Percentiles rank a stretch among this genome's conserved stretches.
Evolutionary conservation across 805 yeast species (phyloP).

Genomic region (Cyberlindnera amylophila): DNA sequence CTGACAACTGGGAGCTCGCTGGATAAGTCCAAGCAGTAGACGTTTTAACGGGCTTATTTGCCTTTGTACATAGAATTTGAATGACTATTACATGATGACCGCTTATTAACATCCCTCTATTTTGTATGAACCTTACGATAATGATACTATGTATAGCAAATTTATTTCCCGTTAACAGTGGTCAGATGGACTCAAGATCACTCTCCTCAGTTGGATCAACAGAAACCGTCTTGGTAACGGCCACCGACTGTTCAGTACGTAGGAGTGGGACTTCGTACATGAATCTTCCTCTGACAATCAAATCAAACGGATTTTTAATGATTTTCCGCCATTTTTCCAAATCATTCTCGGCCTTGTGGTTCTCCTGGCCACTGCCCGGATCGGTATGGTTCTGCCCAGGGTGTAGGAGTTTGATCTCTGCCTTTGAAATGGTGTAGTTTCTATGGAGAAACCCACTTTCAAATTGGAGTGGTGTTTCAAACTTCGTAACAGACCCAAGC

Average conservation of each 20-base stretch:
- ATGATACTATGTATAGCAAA: not conserved
- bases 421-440: constrained; percentile 52
- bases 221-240: constrained; percentile 53
- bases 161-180: not conserved
- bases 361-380: constrained; percentile 23
- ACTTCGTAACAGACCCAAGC: constrained; percentile 59
- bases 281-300: constrained; percentile 78
- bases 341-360: constrained; percentile 30
- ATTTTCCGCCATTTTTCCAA: constrained; percentile 67
- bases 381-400: constrained; percentile 54
- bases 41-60: not conserved
- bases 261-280: constrained; percentile 71
- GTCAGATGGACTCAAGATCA: not conserved
- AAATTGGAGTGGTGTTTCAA: constrained; percentile 73
- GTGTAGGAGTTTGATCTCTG: constrained; percentile 64
- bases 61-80: constrained; percentile 4
- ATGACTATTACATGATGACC: constrained; percentile 3
- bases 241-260: constrained; percentile 48
- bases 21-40: constrained; percentile 32
- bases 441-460: constrained; percentile 74
- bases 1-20: constrained; percentile 57
- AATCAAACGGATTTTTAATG: constrained; percentile 76
- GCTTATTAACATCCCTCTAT: not conserved
- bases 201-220: constrained; percentile 47
- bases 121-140: too few species aligned